phyloP scores from a whole-genome alignment of 176 grass and related monocot species.

The Oryza longistaminata region DNA sequence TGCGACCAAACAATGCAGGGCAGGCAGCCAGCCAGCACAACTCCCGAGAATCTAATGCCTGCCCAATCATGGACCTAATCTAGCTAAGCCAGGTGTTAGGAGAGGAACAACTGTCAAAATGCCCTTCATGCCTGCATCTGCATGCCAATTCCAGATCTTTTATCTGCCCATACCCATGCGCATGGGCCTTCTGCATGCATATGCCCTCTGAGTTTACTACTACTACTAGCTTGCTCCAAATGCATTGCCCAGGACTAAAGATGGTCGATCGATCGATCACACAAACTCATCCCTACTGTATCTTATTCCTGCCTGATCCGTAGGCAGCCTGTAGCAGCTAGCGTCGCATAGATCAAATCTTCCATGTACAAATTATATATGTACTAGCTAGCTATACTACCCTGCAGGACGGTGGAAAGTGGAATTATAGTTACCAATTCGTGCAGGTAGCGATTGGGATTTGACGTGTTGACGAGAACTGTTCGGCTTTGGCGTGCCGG shows the following conservation, averaged over 20 bases:
- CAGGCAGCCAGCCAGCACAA: background rate
- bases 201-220: background rate
- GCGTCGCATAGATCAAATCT: constrained; percentile 36
- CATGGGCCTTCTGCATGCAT: background rate
- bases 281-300: background rate
- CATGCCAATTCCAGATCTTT: constrained; percentile 9
- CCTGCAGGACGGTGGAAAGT: background rate
- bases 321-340: background rate
- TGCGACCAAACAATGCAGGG: background rate
- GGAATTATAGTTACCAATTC: background rate
- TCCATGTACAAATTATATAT: background rate
- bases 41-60: constrained; percentile 46
- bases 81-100: constrained; percentile 37
- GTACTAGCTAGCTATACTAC: background rate
- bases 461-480: constrained; percentile 21
- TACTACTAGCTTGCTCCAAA: background rate
- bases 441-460: background rate
- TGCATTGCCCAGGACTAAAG: background rate
- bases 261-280: background rate
- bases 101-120: constrained; percentile 11
- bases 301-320: background rate
- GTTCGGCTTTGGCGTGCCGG: constrained; percentile 32
- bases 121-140: background rate
- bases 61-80: constrained; percentile 57
- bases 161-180: background rate